These are phyloP conservation scores for Apiotrichum akiyoshidainum DNA, from an alignment of 1,284 basidiomycete genomes.

Conservation along the genomic window DNA sequence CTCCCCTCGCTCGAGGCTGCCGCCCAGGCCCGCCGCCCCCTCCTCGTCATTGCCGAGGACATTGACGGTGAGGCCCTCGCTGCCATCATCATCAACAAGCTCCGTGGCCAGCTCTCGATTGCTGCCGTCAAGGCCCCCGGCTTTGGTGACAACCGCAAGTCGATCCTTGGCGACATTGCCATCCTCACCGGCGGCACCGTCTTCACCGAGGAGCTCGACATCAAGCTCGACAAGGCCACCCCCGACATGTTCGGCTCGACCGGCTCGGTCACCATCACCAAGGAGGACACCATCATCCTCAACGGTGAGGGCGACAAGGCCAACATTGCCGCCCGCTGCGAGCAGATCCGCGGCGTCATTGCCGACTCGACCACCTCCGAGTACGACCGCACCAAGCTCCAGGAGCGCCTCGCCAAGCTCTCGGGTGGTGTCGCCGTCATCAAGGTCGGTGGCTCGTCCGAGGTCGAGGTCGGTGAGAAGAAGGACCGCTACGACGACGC, in stretches of 20 bases:
- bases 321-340: conserved; percentile 80
- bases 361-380: conserved; percentile 82
- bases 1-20: conserved; percentile 90
- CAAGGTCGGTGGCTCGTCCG: conserved; percentile 89
- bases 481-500: conserved; percentile 99
- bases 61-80: conserved; percentile 96
- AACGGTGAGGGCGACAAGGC: conserved; percentile 89
- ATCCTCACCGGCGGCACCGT: conserved; percentile 97
- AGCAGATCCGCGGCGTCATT: conserved; percentile 86
- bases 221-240: conserved; percentile 91
- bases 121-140: conserved; percentile 94
- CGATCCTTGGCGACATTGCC: conserved; percentile 91
- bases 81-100: conserved; percentile 97
- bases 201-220: conserved; percentile 96
- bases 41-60: conserved; percentile 96
- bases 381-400: conserved; percentile 91
- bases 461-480: conserved; percentile 99
- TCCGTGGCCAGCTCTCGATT: conserved; percentile 91
- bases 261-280: conserved; percentile 90
- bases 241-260: conserved; percentile 86
- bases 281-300: conserved; percentile 96
- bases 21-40: conserved; percentile 83
- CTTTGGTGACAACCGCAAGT: conserved; percentile 99
- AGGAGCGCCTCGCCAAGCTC: conserved; percentile 95
- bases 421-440: conserved; percentile 96